These are phyloP conservation scores for Aquilaria yunnanensis DNA, from an alignment of 345 rosid genomes.

Conservation along the genomic window DNA sequence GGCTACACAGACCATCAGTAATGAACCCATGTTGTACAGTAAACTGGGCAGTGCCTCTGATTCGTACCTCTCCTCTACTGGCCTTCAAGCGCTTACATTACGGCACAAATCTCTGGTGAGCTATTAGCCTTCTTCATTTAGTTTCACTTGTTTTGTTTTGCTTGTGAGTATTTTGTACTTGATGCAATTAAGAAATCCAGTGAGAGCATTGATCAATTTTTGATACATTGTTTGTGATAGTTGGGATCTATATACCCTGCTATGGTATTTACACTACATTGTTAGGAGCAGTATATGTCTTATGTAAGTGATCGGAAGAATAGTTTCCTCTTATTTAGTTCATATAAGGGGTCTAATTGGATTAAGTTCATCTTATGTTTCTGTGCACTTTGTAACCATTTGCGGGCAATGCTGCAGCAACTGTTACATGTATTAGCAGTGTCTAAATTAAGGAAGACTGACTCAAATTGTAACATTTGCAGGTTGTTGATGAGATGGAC, in stretches of 20 bases:
- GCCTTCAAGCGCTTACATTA: slow-evolving; percentile 19
- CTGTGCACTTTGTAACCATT: neutral
- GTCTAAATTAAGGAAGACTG: neutral
- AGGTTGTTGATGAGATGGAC: slow-evolving; percentile 52
- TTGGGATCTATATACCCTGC: too few species aligned
- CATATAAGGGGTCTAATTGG: too few species aligned
- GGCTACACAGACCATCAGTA: slow-evolving; percentile 15
- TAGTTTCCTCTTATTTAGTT: too few species aligned
- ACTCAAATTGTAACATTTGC: neutral
- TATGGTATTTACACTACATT: too few species aligned
- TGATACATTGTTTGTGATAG: too few species aligned
- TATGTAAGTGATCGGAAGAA: too few species aligned
- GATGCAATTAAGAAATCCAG: too few species aligned
- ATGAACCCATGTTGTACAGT: slow-evolving; percentile 14
- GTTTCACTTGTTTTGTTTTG: neutral
- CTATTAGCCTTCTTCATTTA: neutral
- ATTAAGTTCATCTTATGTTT: too few species aligned
- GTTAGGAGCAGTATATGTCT: too few species aligned
- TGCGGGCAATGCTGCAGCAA: neutral
- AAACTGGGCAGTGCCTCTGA: slow-evolving; percentile 16
- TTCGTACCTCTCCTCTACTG: slow-evolving; percentile 22
- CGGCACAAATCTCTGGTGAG: slow-evolving; percentile 47
- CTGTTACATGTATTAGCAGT: neutral
- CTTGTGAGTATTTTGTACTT: too few species aligned
- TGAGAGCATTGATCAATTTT: too few species aligned